These are phyloP conservation scores for Ceratobasidium sp. DNA, from an alignment of 1,284 basidiomycete species.

Conservation along the genomic window DNA sequence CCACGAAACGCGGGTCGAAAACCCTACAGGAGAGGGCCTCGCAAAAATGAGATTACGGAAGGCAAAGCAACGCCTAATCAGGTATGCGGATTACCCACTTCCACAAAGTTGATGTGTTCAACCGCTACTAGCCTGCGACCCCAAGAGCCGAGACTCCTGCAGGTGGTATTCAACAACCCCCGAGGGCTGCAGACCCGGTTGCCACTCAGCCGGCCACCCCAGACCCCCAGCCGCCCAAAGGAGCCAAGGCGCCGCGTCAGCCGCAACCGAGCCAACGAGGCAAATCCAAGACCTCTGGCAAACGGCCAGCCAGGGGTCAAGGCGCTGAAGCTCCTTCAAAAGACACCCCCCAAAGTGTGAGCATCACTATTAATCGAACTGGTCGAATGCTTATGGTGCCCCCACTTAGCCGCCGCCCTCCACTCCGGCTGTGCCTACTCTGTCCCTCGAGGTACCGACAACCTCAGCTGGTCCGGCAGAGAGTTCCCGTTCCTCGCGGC, in stretches of 20 bases:
- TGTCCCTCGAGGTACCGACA: neutral
- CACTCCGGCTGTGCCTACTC: neutral
- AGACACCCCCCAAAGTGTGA: neutral
- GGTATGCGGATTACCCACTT: neutral
- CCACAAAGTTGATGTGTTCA: neutral
- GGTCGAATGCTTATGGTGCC: neutral
- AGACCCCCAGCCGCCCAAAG: constrained; percentile 3
- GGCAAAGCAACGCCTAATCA: neutral
- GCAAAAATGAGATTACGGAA: too few species aligned
- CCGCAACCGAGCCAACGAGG: too few species aligned
- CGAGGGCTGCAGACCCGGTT: neutral
- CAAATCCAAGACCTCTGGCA: neutral
- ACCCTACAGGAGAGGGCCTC: too few species aligned
- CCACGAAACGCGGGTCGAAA: too few species aligned
- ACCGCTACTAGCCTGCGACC: neutral
- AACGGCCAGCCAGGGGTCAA: neutral
- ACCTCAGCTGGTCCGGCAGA: neutral
- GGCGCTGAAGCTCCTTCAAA: too few species aligned
- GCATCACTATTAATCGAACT: neutral
- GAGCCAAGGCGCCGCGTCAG: too few species aligned
- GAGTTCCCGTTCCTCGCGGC: neutral
- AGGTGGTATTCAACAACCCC: neutral
- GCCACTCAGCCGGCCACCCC: constrained; percentile 3
- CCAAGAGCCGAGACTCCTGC: neutral
- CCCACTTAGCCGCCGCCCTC: neutral